phyloP scores from a whole-genome alignment of 1,139 yeast species.

The Yamadazyma aaseri region DNA sequence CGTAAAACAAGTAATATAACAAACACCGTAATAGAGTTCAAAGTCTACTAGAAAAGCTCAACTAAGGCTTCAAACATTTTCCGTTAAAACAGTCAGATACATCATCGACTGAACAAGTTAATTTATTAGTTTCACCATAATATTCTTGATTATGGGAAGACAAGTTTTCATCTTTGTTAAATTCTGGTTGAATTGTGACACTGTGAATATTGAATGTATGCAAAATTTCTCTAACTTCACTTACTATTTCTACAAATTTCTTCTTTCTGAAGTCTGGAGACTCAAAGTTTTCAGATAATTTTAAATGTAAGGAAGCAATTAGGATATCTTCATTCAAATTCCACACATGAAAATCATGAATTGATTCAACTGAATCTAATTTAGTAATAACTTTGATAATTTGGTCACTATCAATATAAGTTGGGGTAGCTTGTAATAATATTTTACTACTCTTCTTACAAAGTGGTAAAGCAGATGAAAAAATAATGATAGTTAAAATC shows the following conservation, averaged over 20 bases:
- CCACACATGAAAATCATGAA: constrained; percentile 97
- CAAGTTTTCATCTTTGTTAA: constrained; percentile 22
- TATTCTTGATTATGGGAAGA: constrained; percentile 3
- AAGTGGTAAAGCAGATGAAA: constrained; percentile 87
- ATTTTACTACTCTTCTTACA: constrained; percentile 86
- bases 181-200: constrained; percentile 95
- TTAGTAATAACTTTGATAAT: constrained; percentile 66
- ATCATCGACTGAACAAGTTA: constrained; percentile 34
- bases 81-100: constrained; percentile 37
- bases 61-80: constrained; percentile 21
- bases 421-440: constrained; percentile 89
- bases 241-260: constrained; percentile 68
- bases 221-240: constrained; percentile 73
- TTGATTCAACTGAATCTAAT: constrained; percentile 73
- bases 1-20: no score
- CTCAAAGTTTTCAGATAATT: constrained; percentile 45
- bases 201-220: constrained; percentile 87
- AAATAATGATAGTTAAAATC: constrained; percentile 81
- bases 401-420: constrained; percentile 69
- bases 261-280: constrained; percentile 34
- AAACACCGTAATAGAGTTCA: no score
- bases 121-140: constrained; percentile 34
- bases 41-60: no score
- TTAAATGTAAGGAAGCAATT: constrained; percentile 88
- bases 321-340: constrained; percentile 83